phyloP scores from a whole-genome alignment of 2,329 filamentous ascomycete species.

The Myriosclerotinia scirpicola region DNA sequence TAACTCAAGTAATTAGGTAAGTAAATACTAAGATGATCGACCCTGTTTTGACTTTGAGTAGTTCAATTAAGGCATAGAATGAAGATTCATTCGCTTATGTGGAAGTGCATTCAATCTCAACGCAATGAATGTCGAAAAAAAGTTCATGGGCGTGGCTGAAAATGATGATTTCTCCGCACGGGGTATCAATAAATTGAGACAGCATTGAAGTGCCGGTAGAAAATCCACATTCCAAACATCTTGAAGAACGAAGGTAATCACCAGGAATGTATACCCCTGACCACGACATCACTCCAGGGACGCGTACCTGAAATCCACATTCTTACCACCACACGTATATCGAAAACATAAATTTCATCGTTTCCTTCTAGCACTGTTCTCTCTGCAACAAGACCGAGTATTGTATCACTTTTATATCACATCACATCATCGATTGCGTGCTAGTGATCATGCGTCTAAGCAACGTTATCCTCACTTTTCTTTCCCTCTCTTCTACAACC shows the following conservation, averaged over 20 bases:
- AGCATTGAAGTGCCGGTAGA: background rate
- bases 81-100: too few relatives aligned
- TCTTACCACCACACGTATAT: background rate
- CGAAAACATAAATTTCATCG: too few relatives aligned
- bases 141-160: too few relatives aligned
- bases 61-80: too few relatives aligned
- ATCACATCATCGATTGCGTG: slow-evolving; percentile 2
- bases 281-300: background rate
- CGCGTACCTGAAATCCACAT: background rate
- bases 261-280: background rate
- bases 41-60: too few relatives aligned
- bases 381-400: background rate
- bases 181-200: too few relatives aligned
- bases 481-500: background rate
- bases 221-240: background rate
- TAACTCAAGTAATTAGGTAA: too few relatives aligned
- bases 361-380: background rate
- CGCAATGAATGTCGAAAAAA: too few relatives aligned
- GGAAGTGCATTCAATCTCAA: too few relatives aligned
- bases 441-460: background rate
- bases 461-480: background rate
- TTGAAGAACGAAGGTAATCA: background rate
- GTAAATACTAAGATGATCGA: too few relatives aligned
- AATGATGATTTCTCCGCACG: too few relatives aligned
- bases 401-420: background rate